phyloP scores from a whole-genome alignment of 257 asterid genomes.

The Solanum pinnatisectum region DNA sequence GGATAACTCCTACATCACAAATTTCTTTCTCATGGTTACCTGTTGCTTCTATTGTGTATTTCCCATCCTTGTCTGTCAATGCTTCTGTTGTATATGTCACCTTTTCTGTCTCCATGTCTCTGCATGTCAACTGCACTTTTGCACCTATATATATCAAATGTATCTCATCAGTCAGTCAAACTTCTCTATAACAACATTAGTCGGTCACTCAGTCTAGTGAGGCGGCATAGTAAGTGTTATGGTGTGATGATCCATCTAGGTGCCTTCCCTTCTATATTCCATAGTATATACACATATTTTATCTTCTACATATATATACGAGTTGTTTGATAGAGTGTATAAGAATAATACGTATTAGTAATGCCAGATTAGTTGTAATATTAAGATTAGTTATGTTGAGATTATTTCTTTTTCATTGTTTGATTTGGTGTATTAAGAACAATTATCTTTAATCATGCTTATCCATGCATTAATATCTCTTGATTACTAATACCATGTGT shows the following conservation, averaged over 20 bases:
- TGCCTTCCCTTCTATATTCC: not conserved
- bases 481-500: not conserved
- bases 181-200: not conserved
- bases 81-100: slow-evolving; percentile 6
- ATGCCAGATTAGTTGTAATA: not conserved
- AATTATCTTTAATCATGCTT: not conserved
- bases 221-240: not conserved
- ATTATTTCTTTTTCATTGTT: too few species aligned
- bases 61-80: slow-evolving; percentile 10
- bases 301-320: not conserved
- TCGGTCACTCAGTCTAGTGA: not conserved
- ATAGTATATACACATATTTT: not conserved
- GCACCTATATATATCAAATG: slow-evolving; percentile 15
- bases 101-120: not conserved
- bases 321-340: too few species aligned
- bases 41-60: slow-evolving; percentile 9
- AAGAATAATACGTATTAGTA: not conserved
- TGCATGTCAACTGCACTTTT: slow-evolving; percentile 26
- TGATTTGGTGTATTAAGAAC: not conserved
- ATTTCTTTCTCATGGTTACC: slow-evolving; percentile 32
- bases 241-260: not conserved
- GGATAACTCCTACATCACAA: slow-evolving; percentile 19
- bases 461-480: not conserved
- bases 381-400: too few species aligned
- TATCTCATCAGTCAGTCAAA: not conserved